phyloP scores from a whole-genome alignment of 345 rosid species.

The Sonneratia alba region DNA sequence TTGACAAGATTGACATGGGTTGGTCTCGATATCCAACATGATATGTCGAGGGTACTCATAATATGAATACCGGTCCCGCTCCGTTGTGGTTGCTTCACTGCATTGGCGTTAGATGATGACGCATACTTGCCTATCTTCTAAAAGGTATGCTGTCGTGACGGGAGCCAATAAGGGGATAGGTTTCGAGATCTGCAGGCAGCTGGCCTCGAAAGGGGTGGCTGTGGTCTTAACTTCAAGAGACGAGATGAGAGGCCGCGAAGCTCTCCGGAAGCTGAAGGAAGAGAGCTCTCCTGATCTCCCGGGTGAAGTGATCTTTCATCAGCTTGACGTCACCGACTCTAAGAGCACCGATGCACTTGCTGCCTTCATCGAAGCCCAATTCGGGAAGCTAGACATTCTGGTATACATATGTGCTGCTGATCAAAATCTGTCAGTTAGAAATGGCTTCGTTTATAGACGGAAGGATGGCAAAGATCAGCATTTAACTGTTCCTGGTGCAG shows the following conservation, averaged over 20 bases:
- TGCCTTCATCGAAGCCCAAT: constrained; percentile 10
- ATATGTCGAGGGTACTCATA: too few species aligned
- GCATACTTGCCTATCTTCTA: too few species aligned
- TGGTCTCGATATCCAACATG: too few species aligned
- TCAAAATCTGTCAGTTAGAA: too few species aligned
- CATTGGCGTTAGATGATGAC: too few species aligned
- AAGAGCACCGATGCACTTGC: constrained; percentile 13
- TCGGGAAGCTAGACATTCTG: constrained; percentile 22
- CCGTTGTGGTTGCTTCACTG: too few species aligned
- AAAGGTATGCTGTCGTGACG: constrained; percentile 11
- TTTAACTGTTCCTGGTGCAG: constrained; percentile 8
- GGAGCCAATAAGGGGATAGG: constrained; percentile 15
- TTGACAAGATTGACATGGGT: too few species aligned
- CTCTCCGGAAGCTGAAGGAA: constrained; percentile 8
- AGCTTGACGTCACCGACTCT: constrained; percentile 16
- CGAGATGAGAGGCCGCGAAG: constrained; percentile 19
- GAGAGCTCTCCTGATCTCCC: constrained; percentile 1
- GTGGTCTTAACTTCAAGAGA: constrained; percentile 19
- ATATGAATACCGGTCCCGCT: too few species aligned
- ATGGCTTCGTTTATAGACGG: too few species aligned
- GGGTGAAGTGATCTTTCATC: constrained; percentile 12
- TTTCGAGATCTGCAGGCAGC: constrained; percentile 10
- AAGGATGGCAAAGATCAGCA: neutral
- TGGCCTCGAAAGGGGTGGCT: constrained; percentile 12
- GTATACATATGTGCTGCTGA: constrained; percentile 2